phyloP scores from a whole-genome alignment of 176 grass and related monocot species.

The Melocanna baccifera region DNA sequence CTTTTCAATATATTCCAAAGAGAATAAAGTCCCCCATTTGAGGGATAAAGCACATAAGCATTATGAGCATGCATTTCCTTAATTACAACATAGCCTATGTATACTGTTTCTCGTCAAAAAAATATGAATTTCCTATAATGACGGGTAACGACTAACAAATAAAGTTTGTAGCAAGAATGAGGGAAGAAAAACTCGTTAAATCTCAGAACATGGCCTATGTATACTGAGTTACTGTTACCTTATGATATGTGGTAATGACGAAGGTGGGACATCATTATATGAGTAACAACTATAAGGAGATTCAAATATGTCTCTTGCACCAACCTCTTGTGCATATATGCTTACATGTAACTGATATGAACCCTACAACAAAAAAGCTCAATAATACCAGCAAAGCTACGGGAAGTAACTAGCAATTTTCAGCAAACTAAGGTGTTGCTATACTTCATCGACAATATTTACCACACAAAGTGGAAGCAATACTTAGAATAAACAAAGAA shows the following conservation, averaged over 20 bases:
- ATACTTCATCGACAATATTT: background rate
- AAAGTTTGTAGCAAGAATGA: slow-evolving; percentile 20
- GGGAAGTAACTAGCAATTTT: background rate
- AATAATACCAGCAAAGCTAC: slow-evolving; percentile 26
- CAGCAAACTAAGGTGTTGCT: background rate
- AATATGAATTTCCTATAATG: slow-evolving; percentile 3
- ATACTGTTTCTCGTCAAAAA: too few species aligned
- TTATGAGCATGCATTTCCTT: background rate
- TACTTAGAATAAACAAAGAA: slow-evolving; percentile 23
- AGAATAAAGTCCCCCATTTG: slow-evolving; percentile 9
- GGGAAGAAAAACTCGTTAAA: slow-evolving; percentile 1
- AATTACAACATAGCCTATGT: too few species aligned
- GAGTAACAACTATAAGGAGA: slow-evolving; percentile 72
- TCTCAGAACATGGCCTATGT: slow-evolving; percentile 22
- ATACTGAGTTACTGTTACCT: slow-evolving; percentile 44
- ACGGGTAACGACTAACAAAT: slow-evolving; percentile 23
- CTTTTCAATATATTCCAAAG: background rate
- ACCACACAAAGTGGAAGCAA: background rate
- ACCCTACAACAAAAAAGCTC: slow-evolving; percentile 50
- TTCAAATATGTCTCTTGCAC: slow-evolving; percentile 41
- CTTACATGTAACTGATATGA: slow-evolving; percentile 62
- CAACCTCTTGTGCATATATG: slow-evolving; percentile 60
- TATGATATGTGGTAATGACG: slow-evolving; percentile 55
- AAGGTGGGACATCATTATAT: slow-evolving; percentile 52
- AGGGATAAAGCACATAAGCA: background rate